A percentile compares a stretch with the other conserved stretches of the same genome.
phyloP scores from a whole-genome alignment of 208 protist species.

The Trypanosoma vivax region DNA sequence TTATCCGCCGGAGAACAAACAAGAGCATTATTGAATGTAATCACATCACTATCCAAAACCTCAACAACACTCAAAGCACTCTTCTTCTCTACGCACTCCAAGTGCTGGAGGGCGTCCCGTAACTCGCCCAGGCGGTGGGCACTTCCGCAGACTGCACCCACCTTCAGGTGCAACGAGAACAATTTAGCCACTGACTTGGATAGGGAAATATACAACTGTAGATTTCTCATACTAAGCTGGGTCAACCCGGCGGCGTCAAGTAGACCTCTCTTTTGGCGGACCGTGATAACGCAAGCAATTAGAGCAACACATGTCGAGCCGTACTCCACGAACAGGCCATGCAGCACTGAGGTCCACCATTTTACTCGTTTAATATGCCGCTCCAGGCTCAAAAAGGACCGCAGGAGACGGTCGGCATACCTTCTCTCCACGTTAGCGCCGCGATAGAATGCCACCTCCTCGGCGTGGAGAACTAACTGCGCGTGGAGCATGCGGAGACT shows the following conservation, averaged over 20 bases:
- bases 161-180: conserved; percentile 68
- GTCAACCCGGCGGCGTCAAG: conserved; percentile 37
- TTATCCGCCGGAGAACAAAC: conserved; percentile 46
- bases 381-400: conserved; percentile 59
- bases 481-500: conserved; percentile 75
- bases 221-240: conserved; percentile 57
- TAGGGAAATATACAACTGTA: conserved; percentile 74
- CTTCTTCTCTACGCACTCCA: conserved; percentile 21
- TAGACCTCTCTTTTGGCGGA: conserved; percentile 24
- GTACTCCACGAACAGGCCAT: conserved; percentile 71
- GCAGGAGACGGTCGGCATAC: conserved; percentile 60
- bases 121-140: conserved; percentile 80
- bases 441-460: conserved; percentile 89
- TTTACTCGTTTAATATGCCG: conserved; percentile 67
- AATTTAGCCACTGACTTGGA: conserved; percentile 65
- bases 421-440: conserved; percentile 76
- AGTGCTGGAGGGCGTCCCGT: conserved; percentile 43
- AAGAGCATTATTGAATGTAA: conserved; percentile 45
- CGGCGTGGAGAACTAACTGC: conserved; percentile 76
- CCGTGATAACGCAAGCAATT: conserved; percentile 57
- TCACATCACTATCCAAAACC: conserved; percentile 18
- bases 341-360: conserved; percentile 51
- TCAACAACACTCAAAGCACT: conserved; percentile 13
- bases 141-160: conserved; percentile 63
- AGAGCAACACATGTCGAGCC: conserved; percentile 65